phyloP scores from a whole-genome alignment of 2,329 filamentous ascomycete genomes.

The Albophoma yamanashiensis region DNA sequence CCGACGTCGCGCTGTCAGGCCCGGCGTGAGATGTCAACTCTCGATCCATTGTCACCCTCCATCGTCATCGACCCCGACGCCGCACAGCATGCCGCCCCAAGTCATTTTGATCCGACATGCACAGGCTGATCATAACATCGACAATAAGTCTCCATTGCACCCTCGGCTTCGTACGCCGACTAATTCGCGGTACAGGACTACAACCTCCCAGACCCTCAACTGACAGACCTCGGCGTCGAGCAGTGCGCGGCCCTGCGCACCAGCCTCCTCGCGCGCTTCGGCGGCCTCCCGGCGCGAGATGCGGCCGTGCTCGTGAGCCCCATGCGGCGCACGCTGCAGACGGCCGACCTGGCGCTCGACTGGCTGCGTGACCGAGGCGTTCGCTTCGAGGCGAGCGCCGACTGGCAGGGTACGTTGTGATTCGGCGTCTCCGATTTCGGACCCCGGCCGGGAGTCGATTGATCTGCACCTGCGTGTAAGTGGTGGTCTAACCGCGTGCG shows the following conservation, averaged over 20 bases:
- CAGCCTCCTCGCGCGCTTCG: conserved; percentile 28
- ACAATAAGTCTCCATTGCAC: conserved; percentile 30
- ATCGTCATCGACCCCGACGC: not conserved
- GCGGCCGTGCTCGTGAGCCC: conserved; percentile 50
- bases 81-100: conserved; percentile 36
- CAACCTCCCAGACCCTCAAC: conserved; percentile 35
- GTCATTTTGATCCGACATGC: conserved; percentile 85
- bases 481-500: not conserved
- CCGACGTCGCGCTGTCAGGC: too few relatives aligned
- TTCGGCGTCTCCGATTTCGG: not conserved
- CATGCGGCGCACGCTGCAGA: conserved; percentile 56
- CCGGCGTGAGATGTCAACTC: too few relatives aligned
- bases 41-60: not conserved
- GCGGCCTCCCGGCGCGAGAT: conserved; percentile 17
- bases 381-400: conserved; percentile 44
- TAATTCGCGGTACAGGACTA: conserved; percentile 30
- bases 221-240: conserved; percentile 35
- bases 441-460: not conserved
- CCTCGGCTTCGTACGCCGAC: not conserved
- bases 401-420: conserved; percentile 48
- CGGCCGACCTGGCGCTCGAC: conserved; percentile 44
- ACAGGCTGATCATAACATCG: conserved; percentile 51
- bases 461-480: not conserved
- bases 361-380: conserved; percentile 46
- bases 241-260: conserved; percentile 36